These are phyloP conservation scores for Lecanicillium sp. DNA, from an alignment of 2,329 filamentous ascomycete species.

Conservation along the genomic window DNA sequence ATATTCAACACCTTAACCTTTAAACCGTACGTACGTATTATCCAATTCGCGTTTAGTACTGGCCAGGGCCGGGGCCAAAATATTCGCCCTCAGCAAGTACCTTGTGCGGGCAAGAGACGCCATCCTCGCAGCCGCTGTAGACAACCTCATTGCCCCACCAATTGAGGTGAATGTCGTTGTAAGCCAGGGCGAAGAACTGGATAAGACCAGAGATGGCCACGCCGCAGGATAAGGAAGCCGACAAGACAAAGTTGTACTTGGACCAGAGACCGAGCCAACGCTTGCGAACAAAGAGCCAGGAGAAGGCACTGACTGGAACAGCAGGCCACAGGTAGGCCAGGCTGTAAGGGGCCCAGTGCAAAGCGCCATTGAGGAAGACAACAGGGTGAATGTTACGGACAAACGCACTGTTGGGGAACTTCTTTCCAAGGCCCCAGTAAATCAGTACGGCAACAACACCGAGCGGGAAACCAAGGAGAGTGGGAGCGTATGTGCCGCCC, in stretches of 20 bases:
- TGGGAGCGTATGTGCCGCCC: slow-evolving; percentile 23
- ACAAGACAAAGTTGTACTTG: slow-evolving; percentile 33
- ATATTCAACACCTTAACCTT: too few relatives aligned
- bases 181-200: slow-evolving; percentile 34
- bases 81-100: slow-evolving; percentile 15
- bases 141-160: slow-evolving; percentile 31
- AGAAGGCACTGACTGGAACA: slow-evolving; percentile 37
- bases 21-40: too few relatives aligned
- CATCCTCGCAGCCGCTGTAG: slow-evolving; percentile 29
- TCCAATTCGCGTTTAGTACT: too few relatives aligned
- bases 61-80: slow-evolving; percentile 16
- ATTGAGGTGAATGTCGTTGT: slow-evolving; percentile 25
- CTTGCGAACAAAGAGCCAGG: slow-evolving; percentile 37
- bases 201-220: slow-evolving; percentile 32
- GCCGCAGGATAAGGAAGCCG: slow-evolving; percentile 32
- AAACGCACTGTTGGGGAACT: slow-evolving; percentile 21
- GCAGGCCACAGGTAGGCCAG: slow-evolving; percentile 36
- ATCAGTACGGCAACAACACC: slow-evolving; percentile 25
- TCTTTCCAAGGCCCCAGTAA: slow-evolving; percentile 28
- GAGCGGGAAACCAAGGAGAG: slow-evolving; percentile 30
- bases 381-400: slow-evolving; percentile 34
- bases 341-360: slow-evolving; percentile 36
- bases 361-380: slow-evolving; percentile 29
- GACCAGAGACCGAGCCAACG: slow-evolving; percentile 40
- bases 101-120: slow-evolving; percentile 15